Base-by-base conservation (phyloP, 23 red algal species). In the Gracilaria domingensis region DNA sequence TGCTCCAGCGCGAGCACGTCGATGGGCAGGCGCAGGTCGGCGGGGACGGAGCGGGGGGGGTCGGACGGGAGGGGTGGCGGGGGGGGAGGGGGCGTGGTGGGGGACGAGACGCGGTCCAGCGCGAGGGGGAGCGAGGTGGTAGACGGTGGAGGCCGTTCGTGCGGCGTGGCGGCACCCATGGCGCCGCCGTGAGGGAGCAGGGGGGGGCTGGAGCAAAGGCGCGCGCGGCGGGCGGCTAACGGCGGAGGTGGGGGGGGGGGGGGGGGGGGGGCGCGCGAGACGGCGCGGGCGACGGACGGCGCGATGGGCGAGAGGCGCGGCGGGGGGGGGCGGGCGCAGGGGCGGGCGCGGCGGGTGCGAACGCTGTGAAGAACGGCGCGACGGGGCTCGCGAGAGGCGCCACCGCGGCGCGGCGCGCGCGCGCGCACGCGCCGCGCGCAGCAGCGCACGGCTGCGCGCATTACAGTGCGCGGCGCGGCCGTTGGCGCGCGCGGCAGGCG, bases 61-160 rank as follows among this genome's bases (percentile, higher is more conserved):
- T 75, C 24, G 60, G n/a, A 13, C n/a, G n/a, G n/a, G n/a, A n/a
- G n/a, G 44, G 77, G 74, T n/a, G 45, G 42, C 39, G 48, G 0
- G 25, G 37, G 35, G 9, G 72, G 60, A 13, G 91, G 81, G 29
- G 85, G 70, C 83, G 79, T 55, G 91, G 83, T 29, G 39, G 66
- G 73, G 58, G 83, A 86, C 54, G 40, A 49, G 67, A 72, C 33
- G 79, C 75, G 50, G 50, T 85, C 4, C 36, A 77, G 37, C 64
- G 58, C 47, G 50, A 67, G 38, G 29, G 73, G 34, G 71, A 42
- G 45, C 6, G 80, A 67, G 80, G 7, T 45, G 53, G 57, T 42
- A 26, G 78, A 32, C 25, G 44, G 56, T 29, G 81, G 61, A 29
- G 66, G 42, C n/a, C n/a, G 66, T 9, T 75, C 69, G 21, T 26